Conservation (phyloP, 2,329 filamentous ascomycete species). For the Diaporthe humulicola region DNA sequence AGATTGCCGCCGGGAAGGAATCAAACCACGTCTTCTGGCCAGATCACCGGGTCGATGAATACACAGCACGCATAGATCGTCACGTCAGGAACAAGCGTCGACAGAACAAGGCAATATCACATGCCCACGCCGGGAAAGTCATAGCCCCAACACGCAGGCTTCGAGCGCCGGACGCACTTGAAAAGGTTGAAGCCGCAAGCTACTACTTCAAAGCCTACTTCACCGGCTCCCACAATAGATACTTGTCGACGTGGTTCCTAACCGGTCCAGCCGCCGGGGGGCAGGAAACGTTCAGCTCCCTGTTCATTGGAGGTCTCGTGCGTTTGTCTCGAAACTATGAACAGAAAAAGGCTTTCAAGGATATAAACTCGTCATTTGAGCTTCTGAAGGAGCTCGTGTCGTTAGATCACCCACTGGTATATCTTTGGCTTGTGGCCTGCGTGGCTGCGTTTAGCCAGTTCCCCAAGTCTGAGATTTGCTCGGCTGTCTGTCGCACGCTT, state of each 20-base stretch:
- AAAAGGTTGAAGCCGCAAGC: conserved; percentile 5
- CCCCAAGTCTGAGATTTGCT: conserved; percentile 21
- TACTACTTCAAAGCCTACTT: neutral
- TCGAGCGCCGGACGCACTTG: conserved; percentile 18
- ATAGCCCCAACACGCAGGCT: neutral
- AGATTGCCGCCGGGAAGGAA: neutral
- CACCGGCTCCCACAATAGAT: neutral
- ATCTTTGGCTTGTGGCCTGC: neutral
- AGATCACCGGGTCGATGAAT: neutral
- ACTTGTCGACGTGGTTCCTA: neutral
- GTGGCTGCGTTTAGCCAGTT: conserved; percentile 19
- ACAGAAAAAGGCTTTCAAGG: conserved; percentile 9
- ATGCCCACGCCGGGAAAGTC: neutral
- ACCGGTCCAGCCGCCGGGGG: conserved; percentile 9
- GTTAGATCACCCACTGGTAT: conserved; percentile 18
- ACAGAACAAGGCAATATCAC: neutral
- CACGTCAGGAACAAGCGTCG: conserved; percentile 9
- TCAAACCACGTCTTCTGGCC: neutral
- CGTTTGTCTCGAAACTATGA: conserved; percentile 7
- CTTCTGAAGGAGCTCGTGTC: conserved; percentile 11
- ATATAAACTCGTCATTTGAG: conserved; percentile 28
- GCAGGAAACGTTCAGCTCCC: neutral
- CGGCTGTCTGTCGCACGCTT: conserved; percentile 16
- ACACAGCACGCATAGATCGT: conserved; percentile 23
- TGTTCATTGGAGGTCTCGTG: conserved; percentile 28